These are phyloP conservation scores for Tanacetum coccineum DNA, from an alignment of 129 eudicot genomes.

Conservation along the genomic window DNA sequence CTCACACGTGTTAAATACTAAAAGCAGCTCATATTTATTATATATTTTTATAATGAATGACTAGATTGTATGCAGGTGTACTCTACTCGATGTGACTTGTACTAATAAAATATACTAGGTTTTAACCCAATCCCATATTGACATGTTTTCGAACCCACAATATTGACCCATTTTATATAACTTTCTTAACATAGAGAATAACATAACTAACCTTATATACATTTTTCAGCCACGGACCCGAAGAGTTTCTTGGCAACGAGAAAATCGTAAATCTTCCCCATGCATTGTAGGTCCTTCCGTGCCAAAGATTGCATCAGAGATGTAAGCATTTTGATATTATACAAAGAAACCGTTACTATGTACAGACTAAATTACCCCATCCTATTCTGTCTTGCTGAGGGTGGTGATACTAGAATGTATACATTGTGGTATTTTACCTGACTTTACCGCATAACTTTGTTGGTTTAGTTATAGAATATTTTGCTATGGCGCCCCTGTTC, in stretches of 20 bases:
- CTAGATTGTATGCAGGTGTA: background rate
- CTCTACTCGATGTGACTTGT: background rate
- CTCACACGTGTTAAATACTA: too few species aligned
- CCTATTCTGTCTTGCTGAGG: background rate
- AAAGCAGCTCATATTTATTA: too few species aligned
- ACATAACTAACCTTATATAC: background rate
- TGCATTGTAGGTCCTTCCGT: conserved; percentile 31
- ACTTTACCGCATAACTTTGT: conserved; percentile 7
- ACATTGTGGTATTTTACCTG: background rate
- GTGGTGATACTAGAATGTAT: conserved; percentile 15
- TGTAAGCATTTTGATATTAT: background rate
- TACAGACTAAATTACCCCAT: conserved; percentile 17
- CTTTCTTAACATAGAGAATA: background rate
- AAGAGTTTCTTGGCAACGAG: conserved; percentile 48
- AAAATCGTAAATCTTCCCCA: conserved; percentile 65
- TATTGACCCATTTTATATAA: background rate
- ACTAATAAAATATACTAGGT: background rate
- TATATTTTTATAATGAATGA: background rate
- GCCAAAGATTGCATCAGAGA: conserved; percentile 7
- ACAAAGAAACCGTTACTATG: conserved; percentile 7
- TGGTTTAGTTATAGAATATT: background rate
- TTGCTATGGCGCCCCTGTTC: background rate
- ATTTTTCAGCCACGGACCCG: conserved; percentile 77
- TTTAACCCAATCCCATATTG: background rate
- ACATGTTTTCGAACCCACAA: background rate